A percentile compares a stretch with the other conserved stretches of the same genome.
Conservation (phyloP, 2,329 filamentous ascomycete species). For the Dactylellina drechsleri region DNA sequence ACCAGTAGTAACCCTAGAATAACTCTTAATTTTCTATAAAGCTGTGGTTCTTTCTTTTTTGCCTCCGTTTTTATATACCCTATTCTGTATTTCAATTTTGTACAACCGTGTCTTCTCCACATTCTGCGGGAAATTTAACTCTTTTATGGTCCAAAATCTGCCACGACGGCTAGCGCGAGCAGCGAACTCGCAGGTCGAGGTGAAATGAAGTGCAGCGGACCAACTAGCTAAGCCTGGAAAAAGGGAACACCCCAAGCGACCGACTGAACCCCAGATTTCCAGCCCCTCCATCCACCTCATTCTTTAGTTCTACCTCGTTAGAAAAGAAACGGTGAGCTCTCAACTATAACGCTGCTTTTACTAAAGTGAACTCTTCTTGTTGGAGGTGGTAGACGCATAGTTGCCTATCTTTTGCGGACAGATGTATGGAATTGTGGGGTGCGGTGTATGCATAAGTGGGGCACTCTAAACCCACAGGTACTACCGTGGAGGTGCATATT, state of each 20-base stretch:
- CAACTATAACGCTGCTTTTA: no score
- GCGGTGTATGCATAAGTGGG: not conserved
- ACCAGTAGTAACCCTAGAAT: no score
- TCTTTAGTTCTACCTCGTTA: not conserved
- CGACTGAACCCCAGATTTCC: slow-evolving; percentile 34
- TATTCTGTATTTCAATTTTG: no score
- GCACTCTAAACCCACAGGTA: not conserved
- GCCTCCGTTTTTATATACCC: no score
- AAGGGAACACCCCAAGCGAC: slow-evolving; percentile 8
- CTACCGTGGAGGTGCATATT: no score
- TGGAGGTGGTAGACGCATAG: not conserved
- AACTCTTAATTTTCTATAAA: no score
- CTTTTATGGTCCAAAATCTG: not conserved
- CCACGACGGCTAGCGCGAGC: not conserved
- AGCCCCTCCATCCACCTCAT: slow-evolving; percentile 8
- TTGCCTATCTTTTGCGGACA: slow-evolving; percentile 16
- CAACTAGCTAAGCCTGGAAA: slow-evolving; percentile 41
- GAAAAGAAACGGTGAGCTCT: not conserved
- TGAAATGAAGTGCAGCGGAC: slow-evolving; percentile 9
- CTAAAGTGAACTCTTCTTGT: no score
- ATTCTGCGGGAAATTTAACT: slow-evolving; percentile 38
- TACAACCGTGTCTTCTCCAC: slow-evolving; percentile 25
- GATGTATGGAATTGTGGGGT: not conserved
- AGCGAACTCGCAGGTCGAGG: not conserved
- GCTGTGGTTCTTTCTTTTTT: no score